Conservation (phyloP, 1,284 basidiomycete genomes). For the Jaminaea rosea region DNA sequence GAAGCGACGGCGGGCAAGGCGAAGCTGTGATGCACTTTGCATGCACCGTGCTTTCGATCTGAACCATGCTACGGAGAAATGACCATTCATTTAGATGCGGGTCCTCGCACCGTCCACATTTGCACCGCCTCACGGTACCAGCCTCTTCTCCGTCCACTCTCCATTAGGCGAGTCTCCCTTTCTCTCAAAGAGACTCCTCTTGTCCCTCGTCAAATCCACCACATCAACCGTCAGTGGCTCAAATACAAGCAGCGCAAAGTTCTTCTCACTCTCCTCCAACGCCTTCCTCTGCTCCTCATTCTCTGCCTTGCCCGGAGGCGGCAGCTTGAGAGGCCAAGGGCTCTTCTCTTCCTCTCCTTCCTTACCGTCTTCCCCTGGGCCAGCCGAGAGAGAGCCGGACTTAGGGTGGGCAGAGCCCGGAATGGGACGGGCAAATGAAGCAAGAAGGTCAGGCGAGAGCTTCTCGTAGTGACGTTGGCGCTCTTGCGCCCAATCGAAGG, state of each 20-base stretch:
- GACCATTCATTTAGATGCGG: too few species aligned
- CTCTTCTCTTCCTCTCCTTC: conserved; percentile 6
- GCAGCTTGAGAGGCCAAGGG: conserved; percentile 35
- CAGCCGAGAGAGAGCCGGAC: conserved; percentile 4
- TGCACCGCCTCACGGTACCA: conserved; percentile 37
- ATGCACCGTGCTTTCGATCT: too few species aligned
- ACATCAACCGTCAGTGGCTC: conserved; percentile 45
- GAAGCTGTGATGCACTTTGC: too few species aligned
- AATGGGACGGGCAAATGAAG: conserved; percentile 46
- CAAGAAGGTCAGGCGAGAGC: conserved; percentile 43
- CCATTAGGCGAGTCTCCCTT: conserved; percentile 11
- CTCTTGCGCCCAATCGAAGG: conserved; percentile 47
- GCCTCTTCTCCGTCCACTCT: conserved; percentile 32
- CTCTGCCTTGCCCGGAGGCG: conserved; percentile 36
- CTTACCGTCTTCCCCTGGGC: conserved; percentile 11
- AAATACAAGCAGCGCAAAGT: conserved; percentile 44
- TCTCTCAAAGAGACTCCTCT: conserved; percentile 33
- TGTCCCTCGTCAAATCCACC: conserved; percentile 36
- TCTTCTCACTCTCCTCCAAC: conserved; percentile 31
- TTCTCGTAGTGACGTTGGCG: conserved; percentile 45
- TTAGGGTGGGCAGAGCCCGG: conserved; percentile 40
- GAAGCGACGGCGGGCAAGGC: too few species aligned
- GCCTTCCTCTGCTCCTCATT: conserved; percentile 34
- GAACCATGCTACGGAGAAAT: too few species aligned
- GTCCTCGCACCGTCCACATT: too few species aligned